Evolutionary conservation across 306 rosid genomes (phyloP).

Genomic region (Adenanthera pavonina): DNA sequence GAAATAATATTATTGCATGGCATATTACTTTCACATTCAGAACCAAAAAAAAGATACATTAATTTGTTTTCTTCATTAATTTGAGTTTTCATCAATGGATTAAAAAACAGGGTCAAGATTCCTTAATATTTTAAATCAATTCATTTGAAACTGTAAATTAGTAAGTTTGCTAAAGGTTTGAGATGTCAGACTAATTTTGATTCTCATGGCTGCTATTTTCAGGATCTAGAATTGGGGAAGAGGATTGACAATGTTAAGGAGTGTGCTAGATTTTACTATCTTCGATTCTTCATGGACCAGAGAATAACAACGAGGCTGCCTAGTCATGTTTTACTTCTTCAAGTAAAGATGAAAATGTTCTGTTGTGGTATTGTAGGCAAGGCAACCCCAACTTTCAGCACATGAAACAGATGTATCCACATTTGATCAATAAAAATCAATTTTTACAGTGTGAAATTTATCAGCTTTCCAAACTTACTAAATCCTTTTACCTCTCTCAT

Average conservation of each 20-base stretch:
- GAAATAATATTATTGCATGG: slow-evolving; percentile 7
- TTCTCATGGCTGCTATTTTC: not conserved
- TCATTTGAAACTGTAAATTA: not conserved
- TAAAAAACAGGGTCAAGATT: not conserved
- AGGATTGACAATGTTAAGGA: not conserved
- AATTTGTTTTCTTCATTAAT: not conserved
- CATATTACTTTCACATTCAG: not conserved
- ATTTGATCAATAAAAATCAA: too few species aligned
- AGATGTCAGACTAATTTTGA: not conserved
- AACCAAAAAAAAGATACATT: not conserved
- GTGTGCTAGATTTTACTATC: not conserved
- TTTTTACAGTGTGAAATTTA: too few species aligned
- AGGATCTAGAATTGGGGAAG: not conserved
- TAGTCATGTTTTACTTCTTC: not conserved
- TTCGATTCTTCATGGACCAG: not conserved
- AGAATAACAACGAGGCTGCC: not conserved
- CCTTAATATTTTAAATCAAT: not conserved
- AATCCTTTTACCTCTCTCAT: not conserved
- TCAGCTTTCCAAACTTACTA: not conserved
- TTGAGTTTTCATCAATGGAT: not conserved
- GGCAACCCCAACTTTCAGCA: not conserved
- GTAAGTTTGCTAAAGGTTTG: not conserved
- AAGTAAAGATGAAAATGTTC: not conserved
- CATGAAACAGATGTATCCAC: not conserved
- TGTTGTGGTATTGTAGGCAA: not conserved